Evolutionary conservation across 2,329 filamentous ascomycete species (phyloP).

Genomic region (Colletotrichum sp.): DNA sequence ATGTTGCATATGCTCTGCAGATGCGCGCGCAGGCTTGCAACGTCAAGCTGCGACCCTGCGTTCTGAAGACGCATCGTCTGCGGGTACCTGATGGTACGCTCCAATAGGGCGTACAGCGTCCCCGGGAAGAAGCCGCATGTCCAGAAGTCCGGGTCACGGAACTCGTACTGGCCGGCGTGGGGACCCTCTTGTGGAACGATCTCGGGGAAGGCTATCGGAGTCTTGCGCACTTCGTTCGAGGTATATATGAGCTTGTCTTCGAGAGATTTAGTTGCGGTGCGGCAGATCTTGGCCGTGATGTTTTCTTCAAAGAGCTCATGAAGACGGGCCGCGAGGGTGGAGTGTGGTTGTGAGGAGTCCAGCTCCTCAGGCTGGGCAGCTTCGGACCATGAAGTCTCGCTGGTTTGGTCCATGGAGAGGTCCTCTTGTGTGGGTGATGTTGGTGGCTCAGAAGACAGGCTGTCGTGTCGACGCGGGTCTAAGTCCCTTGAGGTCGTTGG

Average conservation of each 20-base stretch:
- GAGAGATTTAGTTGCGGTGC: slow-evolving; percentile 14
- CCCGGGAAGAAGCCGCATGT: slow-evolving; percentile 49
- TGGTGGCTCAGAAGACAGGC: neutral
- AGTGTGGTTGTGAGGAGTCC: neutral
- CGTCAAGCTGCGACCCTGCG: neutral
- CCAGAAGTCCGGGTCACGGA: slow-evolving; percentile 41
- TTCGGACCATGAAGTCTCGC: neutral
- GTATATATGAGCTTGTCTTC: neutral
- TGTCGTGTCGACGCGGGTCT: neutral
- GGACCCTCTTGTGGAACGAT: slow-evolving; percentile 32
- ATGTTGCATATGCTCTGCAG: slow-evolving; percentile 25
- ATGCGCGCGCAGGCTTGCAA: neutral
- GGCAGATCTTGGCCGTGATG: slow-evolving; percentile 17
- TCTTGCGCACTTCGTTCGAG: neutral
- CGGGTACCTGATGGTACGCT: slow-evolving; percentile 35
- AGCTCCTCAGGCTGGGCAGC: neutral
- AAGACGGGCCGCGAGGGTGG: neutral
- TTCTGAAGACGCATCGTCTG: neutral
- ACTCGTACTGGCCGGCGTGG: slow-evolving; percentile 27
- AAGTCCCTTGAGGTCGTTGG: accelerated
- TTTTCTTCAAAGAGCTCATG: slow-evolving; percentile 8
- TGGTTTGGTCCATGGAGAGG: neutral
- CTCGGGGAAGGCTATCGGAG: slow-evolving; percentile 32
- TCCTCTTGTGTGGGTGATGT: neutral
- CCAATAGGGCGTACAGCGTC: slow-evolving; percentile 37